Evolutionary conservation across 805 yeast species (phyloP).

Genomic region (Saturnispora zaruensis): DNA sequence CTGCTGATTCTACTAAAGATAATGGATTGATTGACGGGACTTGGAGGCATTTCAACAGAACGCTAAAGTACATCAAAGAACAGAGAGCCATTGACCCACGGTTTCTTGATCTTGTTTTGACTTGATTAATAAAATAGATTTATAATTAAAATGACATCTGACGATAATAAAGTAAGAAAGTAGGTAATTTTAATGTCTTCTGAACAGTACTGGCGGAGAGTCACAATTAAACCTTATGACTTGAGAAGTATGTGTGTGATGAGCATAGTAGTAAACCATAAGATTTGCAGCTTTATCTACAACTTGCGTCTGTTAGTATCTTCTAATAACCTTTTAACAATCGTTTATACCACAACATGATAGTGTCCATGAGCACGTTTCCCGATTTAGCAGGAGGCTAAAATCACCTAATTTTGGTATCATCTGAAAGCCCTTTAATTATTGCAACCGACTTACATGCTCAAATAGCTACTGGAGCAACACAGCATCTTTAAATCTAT

Average conservation of each 20-base stretch:
- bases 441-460: not conserved
- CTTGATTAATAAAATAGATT: not conserved
- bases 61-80: constrained; percentile 57
- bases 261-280: no score
- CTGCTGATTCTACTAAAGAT: constrained; percentile 1
- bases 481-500: not conserved
- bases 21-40: constrained; percentile 23
- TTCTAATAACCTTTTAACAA: no score
- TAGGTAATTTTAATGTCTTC: not conserved
- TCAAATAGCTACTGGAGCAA: not conserved
- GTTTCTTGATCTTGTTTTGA: constrained; percentile 29
- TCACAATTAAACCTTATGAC: no score
- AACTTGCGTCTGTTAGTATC: not conserved
- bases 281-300: no score
- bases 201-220: no score
- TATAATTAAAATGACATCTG: not conserved
- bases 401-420: not conserved
- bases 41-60: constrained; percentile 55
- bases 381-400: not conserved
- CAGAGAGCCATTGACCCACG: constrained; percentile 66
- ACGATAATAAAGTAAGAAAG: not conserved
- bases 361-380: not conserved
- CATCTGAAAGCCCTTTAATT: not conserved
- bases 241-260: no score
- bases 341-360: no score